These are phyloP conservation scores for Rhipidocladum racemiflorum DNA, from an alignment of 176 grass and related monocot species.

Conservation along the genomic window DNA sequence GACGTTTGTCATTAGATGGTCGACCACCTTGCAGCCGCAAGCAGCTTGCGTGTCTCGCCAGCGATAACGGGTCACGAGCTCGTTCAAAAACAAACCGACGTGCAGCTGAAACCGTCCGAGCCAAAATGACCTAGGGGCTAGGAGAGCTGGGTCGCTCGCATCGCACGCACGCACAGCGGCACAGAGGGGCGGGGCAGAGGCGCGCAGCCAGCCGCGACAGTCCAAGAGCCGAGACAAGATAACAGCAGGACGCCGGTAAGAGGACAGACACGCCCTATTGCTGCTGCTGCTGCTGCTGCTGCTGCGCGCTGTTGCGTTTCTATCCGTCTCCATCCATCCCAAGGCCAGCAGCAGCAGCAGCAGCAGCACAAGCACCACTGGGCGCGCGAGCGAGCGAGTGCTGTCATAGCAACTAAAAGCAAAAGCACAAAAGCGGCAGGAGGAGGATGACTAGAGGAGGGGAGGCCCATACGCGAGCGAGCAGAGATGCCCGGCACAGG, in stretches of 20 bases:
- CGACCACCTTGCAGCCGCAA: not conserved
- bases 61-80: not conserved
- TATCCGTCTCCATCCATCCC: not conserved
- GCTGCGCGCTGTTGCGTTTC: not conserved
- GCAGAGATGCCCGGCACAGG: not conserved
- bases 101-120: not conserved
- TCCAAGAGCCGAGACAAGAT: not conserved
- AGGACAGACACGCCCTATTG: not conserved
- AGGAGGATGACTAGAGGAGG: not conserved
- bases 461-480: not conserved
- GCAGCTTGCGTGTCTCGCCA: not conserved
- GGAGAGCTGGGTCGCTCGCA: not conserved
- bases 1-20: not conserved
- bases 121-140: not conserved
- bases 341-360: not conserved
- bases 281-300: not conserved
- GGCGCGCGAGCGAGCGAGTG: not conserved
- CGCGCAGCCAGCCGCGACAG: not conserved
- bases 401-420: constrained; percentile 45
- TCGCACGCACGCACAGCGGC: not conserved
- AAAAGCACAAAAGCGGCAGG: constrained; percentile 42
- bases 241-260: constrained; percentile 16
- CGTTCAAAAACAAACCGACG: not conserved
- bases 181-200: no score
- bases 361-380: not conserved